phyloP scores from a whole-genome alignment of 192 early-diverging fungal species.

The Haplosporangium gracile region DNA sequence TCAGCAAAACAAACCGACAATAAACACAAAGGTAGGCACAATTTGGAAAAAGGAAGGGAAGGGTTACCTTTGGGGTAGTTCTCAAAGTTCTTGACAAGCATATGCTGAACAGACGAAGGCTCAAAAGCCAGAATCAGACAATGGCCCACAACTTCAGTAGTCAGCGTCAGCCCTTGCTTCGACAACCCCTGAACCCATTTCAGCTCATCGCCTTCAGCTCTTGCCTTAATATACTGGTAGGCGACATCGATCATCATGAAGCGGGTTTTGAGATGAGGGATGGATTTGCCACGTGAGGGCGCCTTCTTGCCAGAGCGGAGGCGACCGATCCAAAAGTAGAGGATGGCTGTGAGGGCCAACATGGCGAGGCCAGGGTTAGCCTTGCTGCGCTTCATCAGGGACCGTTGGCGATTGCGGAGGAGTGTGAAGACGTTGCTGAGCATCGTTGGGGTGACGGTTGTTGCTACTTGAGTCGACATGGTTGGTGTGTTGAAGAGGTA shows the following conservation, averaged over 20 bases:
- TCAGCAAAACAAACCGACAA: background rate
- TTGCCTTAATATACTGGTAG: constrained; percentile 32
- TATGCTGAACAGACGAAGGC: constrained; percentile 53
- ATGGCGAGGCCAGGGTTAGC: constrained; percentile 47
- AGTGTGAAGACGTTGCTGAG: constrained; percentile 31
- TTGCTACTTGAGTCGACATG: constrained; percentile 14
- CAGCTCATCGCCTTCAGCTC: constrained; percentile 34
- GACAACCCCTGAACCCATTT: constrained; percentile 38
- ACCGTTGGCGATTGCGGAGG: constrained; percentile 23
- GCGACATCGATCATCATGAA: constrained; percentile 38
- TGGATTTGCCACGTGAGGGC: constrained; percentile 25
- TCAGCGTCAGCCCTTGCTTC: constrained; percentile 40
- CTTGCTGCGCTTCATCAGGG: constrained; percentile 39
- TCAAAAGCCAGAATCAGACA: constrained; percentile 52
- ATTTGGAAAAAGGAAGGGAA: no score
- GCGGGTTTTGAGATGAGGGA: constrained; percentile 34
- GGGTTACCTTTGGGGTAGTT: constrained; percentile 55
- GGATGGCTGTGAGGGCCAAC: constrained; percentile 40
- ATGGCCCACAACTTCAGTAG: constrained; percentile 31
- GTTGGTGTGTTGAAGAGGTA: background rate
- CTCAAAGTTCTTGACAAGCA: constrained; percentile 58
- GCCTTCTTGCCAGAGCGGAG: constrained; percentile 34
- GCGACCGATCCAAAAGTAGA: constrained; percentile 54
- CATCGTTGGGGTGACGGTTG: constrained; percentile 17
- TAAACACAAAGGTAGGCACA: background rate